A percentile compares a stretch with the other conserved stretches of the same genome.
These are phyloP conservation scores for Diaporthe citriasiana DNA, from an alignment of 2,329 filamentous ascomycete genomes.

Conservation along the genomic window DNA sequence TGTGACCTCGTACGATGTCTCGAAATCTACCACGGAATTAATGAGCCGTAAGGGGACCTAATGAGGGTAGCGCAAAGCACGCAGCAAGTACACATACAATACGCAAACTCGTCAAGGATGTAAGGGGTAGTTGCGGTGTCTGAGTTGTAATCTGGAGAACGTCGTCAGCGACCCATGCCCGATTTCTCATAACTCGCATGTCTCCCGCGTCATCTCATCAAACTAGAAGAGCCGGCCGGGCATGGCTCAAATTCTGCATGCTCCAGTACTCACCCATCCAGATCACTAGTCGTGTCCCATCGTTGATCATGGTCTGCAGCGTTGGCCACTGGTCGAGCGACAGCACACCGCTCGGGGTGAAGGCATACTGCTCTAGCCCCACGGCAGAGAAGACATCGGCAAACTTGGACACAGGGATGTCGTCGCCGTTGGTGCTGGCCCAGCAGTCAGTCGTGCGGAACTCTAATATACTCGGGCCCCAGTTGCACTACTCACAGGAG, in stretches of 20 bases:
- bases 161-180: constrained; percentile 41
- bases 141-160: constrained; percentile 71
- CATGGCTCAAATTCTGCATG: not conserved
- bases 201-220: not conserved
- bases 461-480: not conserved
- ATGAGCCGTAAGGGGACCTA: not conserved
- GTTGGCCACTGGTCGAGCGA: constrained; percentile 76
- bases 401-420: constrained; percentile 68
- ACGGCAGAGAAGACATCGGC: constrained; percentile 67
- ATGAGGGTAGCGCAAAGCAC: not conserved
- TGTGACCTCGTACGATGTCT: constrained; percentile 78
- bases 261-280: constrained; percentile 72
- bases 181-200: not conserved
- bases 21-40: constrained; percentile 49
- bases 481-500: constrained; percentile 56
- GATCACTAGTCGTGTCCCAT: constrained; percentile 74
- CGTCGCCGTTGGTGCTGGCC: constrained; percentile 69
- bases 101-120: constrained; percentile 74
- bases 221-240: not conserved
- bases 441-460: constrained; percentile 3
- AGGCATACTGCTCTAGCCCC: constrained; percentile 70
- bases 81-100: constrained; percentile 65
- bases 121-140: constrained; percentile 68
- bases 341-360: constrained; percentile 60
- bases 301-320: constrained; percentile 73